These are phyloP conservation scores for Cubamyces lactineus DNA, from an alignment of 768 basidiomycete genomes.

Conservation along the genomic window DNA sequence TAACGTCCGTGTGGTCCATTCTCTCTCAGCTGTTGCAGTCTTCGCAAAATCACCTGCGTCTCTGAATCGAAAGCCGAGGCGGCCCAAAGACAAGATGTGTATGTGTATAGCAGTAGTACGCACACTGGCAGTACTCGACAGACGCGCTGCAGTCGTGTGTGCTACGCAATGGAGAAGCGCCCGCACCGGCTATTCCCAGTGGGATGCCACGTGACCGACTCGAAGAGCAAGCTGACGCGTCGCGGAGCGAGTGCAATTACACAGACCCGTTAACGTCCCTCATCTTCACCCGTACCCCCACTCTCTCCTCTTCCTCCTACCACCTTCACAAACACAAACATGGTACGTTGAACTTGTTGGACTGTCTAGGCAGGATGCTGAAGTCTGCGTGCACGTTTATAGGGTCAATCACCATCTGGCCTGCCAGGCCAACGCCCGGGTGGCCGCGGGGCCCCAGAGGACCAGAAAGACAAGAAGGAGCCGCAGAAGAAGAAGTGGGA, in stretches of 20 bases:
- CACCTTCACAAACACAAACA: constrained; percentile 6
- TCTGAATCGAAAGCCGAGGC: not conserved
- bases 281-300: not conserved
- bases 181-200: constrained; percentile 13
- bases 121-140: constrained; percentile 6
- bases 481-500: constrained; percentile 95
- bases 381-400: not conserved
- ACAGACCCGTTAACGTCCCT: not conserved
- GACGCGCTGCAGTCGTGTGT: not conserved
- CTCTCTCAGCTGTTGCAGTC: not conserved
- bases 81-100: constrained; percentile 2
- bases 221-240: constrained; percentile 37
- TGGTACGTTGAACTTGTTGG: constrained; percentile 15
- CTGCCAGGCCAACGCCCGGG: constrained; percentile 39
- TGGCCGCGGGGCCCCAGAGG: constrained; percentile 37
- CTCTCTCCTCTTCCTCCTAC: not conserved
- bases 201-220: constrained; percentile 15
- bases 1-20: constrained; percentile 28
- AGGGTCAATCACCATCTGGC: constrained; percentile 82
- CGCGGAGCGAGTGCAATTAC: constrained; percentile 29
- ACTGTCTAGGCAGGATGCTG: not conserved
- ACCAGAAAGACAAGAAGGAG: constrained; percentile 53
- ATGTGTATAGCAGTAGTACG: constrained; percentile 2
- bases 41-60: too few species aligned
- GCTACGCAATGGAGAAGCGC: constrained; percentile 4